Percentiles rank a stretch among this genome's conserved stretches.
These are phyloP conservation scores for Botrytis pseudocinerea DNA, from an alignment of 2,329 filamentous ascomycete species.

Conservation along the genomic window DNA sequence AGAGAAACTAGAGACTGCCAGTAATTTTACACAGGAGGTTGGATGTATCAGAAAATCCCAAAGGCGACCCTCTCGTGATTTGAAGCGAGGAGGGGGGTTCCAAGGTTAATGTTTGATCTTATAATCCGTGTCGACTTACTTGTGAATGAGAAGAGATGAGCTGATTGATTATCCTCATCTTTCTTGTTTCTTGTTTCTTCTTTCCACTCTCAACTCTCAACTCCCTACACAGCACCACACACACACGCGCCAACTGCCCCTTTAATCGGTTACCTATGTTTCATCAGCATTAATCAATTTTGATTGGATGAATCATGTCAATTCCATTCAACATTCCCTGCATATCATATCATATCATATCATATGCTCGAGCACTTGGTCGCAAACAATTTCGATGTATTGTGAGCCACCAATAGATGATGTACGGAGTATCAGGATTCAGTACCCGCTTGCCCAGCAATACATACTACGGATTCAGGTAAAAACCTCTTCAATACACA, in stretches of 20 bases:
- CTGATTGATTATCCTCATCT: background rate
- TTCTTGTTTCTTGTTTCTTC: too few relatives aligned
- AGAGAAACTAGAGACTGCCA: background rate
- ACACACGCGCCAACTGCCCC: background rate
- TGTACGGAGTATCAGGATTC: background rate
- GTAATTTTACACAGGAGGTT: background rate
- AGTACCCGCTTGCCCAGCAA: background rate
- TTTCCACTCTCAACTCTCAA: too few relatives aligned
- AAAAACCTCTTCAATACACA: background rate
- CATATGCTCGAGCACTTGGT: too few relatives aligned
- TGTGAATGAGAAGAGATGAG: background rate
- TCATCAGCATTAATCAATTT: slow-evolving; percentile 10
- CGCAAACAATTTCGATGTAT: too few relatives aligned
- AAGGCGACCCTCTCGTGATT: background rate
- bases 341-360: background rate
- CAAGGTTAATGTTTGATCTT: background rate
- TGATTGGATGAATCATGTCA: slow-evolving; percentile 9
- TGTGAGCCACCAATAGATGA: background rate
- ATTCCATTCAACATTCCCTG: background rate
- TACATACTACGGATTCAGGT: background rate
- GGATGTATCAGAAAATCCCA: background rate
- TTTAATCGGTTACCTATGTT: background rate
- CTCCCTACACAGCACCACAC: too few relatives aligned
- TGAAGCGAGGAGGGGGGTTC: background rate
- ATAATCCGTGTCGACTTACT: background rate